Percentiles rank a stretch among this genome's conserved stretches.
phyloP scores from a whole-genome alignment of 257 asterid genomes.

The Ocimum tenuiflorum region DNA sequence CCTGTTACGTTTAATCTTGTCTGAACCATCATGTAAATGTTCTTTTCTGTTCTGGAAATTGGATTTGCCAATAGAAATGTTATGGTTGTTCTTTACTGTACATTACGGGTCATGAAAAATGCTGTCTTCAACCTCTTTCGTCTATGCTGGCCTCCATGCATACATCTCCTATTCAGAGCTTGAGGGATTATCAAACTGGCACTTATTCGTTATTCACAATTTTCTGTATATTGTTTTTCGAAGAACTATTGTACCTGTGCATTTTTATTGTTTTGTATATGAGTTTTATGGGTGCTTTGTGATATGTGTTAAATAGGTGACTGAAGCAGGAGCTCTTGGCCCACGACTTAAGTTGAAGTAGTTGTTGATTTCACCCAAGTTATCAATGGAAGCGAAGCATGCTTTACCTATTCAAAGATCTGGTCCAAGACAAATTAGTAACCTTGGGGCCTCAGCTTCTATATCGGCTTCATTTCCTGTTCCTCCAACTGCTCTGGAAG shows the following conservation, averaged over 20 bases:
- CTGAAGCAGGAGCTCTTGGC: slow-evolving; percentile 11
- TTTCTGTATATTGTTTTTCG: not conserved
- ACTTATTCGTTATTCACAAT: slow-evolving; percentile 5
- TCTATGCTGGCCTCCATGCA: not conserved
- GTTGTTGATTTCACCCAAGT: slow-evolving; percentile 8
- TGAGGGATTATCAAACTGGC: not conserved
- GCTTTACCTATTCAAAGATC: slow-evolving; percentile 51
- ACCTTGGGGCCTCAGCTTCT: slow-evolving; percentile 53
- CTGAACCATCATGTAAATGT: not conserved
- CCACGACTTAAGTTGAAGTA: slow-evolving; percentile 7
- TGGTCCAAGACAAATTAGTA: slow-evolving; percentile 41
- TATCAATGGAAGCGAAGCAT: slow-evolving; percentile 52
- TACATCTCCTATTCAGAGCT: not conserved
- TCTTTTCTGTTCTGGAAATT: not conserved
- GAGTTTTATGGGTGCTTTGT: slow-evolving; percentile 13
- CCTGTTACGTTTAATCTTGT: too few relatives aligned
- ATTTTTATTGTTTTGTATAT: not conserved
- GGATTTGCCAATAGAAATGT: not conserved
- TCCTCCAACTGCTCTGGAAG: slow-evolving; percentile 37
- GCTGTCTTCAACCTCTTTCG: not conserved
- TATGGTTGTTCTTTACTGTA: not conserved
- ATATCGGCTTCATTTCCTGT: slow-evolving; percentile 45
- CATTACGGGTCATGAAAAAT: not conserved
- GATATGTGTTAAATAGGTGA: slow-evolving; percentile 8
- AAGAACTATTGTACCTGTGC: not conserved